phyloP scores from a whole-genome alignment of 1,284 basidiomycete species.

The Cutaneotrichosporon cavernicola region DNA sequence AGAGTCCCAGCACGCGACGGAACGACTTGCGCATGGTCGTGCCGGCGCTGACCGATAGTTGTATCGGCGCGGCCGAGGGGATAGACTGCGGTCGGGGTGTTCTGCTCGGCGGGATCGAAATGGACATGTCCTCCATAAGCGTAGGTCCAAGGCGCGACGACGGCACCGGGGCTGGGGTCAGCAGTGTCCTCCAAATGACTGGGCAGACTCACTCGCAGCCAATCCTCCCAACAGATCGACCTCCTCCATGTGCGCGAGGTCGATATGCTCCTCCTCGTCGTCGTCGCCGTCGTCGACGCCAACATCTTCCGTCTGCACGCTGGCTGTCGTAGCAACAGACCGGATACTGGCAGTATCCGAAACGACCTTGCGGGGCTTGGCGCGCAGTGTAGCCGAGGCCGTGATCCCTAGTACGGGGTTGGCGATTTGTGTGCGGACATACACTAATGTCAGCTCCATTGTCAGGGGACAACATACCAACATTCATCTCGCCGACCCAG shows the following conservation, averaged over 20 bases:
- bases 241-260: slow-evolving; percentile 63
- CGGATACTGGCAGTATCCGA: slow-evolving; percentile 32
- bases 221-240: slow-evolving; percentile 74
- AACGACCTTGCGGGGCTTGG: slow-evolving; percentile 24
- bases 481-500: slow-evolving; percentile 68
- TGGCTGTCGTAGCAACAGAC: slow-evolving; percentile 26
- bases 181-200: neutral
- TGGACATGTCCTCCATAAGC: slow-evolving; percentile 36
- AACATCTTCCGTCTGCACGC: slow-evolving; percentile 23
- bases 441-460: slow-evolving; percentile 41
- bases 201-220: slow-evolving; percentile 31
- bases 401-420: slow-evolving; percentile 79
- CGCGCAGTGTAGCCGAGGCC: slow-evolving; percentile 69
- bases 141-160: slow-evolving; percentile 39
- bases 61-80: neutral
- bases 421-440: slow-evolving; percentile 65
- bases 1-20: slow-evolving; percentile 70
- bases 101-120: neutral
- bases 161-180: slow-evolving; percentile 34
- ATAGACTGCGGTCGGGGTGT: neutral
- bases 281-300: slow-evolving; percentile 14
- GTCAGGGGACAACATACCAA: slow-evolving; percentile 61
- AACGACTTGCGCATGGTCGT: slow-evolving; percentile 76
- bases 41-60: slow-evolving; percentile 10
- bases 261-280: slow-evolving; percentile 29